phyloP scores from a whole-genome alignment of 768 basidiomycete species.

The Royoungia palumana region DNA sequence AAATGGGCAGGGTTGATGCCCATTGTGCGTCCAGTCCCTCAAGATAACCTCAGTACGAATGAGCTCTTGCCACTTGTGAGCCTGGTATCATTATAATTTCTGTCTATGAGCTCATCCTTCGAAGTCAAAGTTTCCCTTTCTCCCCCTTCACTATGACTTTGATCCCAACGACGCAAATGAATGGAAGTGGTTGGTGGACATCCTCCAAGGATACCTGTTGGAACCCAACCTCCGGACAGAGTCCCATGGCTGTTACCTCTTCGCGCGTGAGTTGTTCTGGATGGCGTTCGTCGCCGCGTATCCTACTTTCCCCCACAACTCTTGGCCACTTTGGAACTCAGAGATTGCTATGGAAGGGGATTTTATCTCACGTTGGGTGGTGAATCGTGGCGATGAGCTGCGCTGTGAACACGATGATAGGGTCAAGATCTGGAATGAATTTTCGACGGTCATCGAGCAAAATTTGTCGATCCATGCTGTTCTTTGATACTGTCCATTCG shows the following conservation, averaged over 20 bases:
- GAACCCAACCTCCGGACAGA: not conserved
- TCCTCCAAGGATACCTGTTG: not conserved
- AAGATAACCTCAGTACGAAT: too few species aligned
- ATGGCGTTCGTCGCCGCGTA: slow-evolving; percentile 5
- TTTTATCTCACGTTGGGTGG: slow-evolving; percentile 5
- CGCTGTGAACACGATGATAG: too few species aligned
- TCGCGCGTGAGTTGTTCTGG: slow-evolving; percentile 7
- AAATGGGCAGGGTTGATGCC: not conserved
- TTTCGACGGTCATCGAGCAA: too few species aligned
- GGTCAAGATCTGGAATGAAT: too few species aligned
- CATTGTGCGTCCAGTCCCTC: not conserved
- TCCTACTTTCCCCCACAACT: slow-evolving; percentile 5
- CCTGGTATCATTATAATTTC: too few species aligned
- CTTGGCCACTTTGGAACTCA: slow-evolving; percentile 7
- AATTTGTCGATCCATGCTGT: too few species aligned
- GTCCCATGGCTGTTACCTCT: not conserved
- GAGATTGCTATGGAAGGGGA: slow-evolving; percentile 1
- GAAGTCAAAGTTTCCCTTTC: not conserved
- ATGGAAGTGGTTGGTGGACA: not conserved
- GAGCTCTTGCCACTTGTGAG: not conserved
- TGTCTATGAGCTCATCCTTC: not conserved
- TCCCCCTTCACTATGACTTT: not conserved
- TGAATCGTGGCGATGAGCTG: too few species aligned
- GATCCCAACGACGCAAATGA: not conserved
- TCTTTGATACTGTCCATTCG: too few species aligned